Percentiles rank a stretch among this genome's conserved stretches.
These are phyloP conservation scores for Mucor plumbeus DNA, from an alignment of 371 early-diverging fungal genomes.

Conservation along the genomic window DNA sequence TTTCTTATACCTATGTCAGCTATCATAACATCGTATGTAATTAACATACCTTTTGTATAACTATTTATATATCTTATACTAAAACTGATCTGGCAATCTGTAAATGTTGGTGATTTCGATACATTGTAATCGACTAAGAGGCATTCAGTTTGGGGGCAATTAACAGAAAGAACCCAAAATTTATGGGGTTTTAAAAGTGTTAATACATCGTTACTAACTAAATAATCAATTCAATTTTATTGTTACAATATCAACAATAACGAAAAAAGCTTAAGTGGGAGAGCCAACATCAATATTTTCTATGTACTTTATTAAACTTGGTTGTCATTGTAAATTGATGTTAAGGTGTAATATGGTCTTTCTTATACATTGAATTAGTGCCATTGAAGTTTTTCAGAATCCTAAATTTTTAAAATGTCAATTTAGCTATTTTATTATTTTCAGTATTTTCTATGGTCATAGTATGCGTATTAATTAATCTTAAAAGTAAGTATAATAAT, in stretches of 20 bases:
- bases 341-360: not conserved
- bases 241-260: constrained; percentile 50
- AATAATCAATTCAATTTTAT: constrained; percentile 13
- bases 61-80: constrained; percentile 44
- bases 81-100: constrained; percentile 20
- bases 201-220: not conserved
- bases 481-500: not conserved
- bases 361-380: not conserved
- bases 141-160: constrained; percentile 30
- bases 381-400: not conserved
- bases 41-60: constrained; percentile 38
- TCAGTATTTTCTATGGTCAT: not conserved
- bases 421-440: not conserved
- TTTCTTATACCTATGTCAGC: constrained; percentile 36
- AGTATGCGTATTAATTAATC: not conserved
- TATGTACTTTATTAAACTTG: constrained; percentile 35
- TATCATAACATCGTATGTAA: constrained; percentile 26
- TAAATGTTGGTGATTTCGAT: constrained; percentile 35
- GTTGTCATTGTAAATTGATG: not conserved
- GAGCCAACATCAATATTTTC: constrained; percentile 39
- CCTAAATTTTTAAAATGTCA: not conserved
- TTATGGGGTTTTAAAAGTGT: constrained; percentile 25
- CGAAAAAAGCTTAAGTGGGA: constrained; percentile 41
- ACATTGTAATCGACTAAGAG: constrained; percentile 38
- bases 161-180: constrained; percentile 41